Percentiles rank a stretch among this genome's conserved stretches.
phyloP scores from a whole-genome alignment of 1,284 basidiomycete species.

The Naganishia cerealis region DNA sequence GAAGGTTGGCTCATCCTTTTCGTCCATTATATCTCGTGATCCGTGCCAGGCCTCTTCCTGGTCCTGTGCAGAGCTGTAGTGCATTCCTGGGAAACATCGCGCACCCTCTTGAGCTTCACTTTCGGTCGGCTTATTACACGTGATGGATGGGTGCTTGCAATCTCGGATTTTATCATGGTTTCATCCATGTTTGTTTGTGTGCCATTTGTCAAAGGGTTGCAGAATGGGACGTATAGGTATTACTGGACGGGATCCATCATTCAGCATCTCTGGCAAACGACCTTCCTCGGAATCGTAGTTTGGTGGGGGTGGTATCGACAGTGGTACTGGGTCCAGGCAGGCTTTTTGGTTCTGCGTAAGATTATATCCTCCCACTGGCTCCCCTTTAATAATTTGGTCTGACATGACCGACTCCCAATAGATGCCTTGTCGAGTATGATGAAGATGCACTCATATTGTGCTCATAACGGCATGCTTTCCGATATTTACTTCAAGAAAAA shows the following conservation, averaged over 20 bases:
- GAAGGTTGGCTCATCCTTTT: background rate
- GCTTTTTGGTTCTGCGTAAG: conserved; percentile 81
- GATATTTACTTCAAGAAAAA: conserved; percentile 53
- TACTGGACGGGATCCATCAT: conserved; percentile 70
- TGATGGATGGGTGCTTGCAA: conserved; percentile 76
- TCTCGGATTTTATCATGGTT: conserved; percentile 81
- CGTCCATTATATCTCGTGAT: background rate
- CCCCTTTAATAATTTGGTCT: background rate
- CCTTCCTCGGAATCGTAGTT: conserved; percentile 68
- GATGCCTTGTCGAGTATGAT: conserved; percentile 52
- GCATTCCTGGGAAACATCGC: conserved; percentile 69
- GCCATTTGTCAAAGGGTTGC: conserved; percentile 74
- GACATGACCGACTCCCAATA: conserved; percentile 25
- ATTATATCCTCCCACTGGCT: conserved; percentile 8
- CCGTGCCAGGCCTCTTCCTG: conserved; percentile 71
- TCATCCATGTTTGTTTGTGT: conserved; percentile 72
- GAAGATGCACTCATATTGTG: conserved; percentile 85
- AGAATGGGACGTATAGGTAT: conserved; percentile 75
- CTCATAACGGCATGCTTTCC: conserved; percentile 82
- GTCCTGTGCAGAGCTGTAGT: conserved; percentile 76
- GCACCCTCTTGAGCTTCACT: conserved; percentile 72
- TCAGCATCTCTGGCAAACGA: conserved; percentile 75
- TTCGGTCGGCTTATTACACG: conserved; percentile 87
- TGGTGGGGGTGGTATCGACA: conserved; percentile 61
- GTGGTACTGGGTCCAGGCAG: conserved; percentile 98